Conservation (phyloP, 139 green algal genomes). For the Auxenochlorella pyrenoidosa region DNA sequence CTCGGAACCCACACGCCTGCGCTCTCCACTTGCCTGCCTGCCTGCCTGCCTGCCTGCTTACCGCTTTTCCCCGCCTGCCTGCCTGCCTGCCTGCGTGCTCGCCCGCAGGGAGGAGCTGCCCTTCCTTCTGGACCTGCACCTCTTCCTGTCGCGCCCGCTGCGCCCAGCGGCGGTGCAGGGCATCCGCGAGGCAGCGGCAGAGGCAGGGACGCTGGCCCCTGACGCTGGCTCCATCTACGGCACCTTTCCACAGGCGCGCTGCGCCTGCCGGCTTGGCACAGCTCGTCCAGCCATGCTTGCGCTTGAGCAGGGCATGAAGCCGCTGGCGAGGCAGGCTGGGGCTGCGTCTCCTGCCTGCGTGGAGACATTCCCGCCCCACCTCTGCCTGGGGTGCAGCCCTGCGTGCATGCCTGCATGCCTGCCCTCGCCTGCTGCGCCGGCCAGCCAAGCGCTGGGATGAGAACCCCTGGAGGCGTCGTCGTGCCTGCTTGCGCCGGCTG, state of each 20-base stretch:
- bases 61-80: background rate
- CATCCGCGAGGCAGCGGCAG: conserved; percentile 47
- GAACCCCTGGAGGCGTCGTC: no score
- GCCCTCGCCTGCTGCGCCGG: no score
- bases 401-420: no score
- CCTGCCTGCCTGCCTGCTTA: no score
- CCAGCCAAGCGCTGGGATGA: no score
- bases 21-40: no score
- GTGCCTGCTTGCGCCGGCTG: no score
- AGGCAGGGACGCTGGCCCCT: background rate
- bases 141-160: conserved; percentile 88
- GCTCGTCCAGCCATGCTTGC: background rate
- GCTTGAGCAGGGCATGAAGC: background rate
- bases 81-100: background rate
- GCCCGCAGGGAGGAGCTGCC: conserved; percentile 65
- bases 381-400: no score
- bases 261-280: background rate
- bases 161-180: conserved; percentile 48
- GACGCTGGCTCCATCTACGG: conserved; percentile 67
- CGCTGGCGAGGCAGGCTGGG: no score
- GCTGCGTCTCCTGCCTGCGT: no score
- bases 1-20: no score
- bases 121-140: conserved; percentile 96
- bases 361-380: no score
- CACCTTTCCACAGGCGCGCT: conserved; percentile 63